Base-by-base conservation (phyloP, 176 grass and related monocot genomes). In the Eragrostis nindensis region DNA sequence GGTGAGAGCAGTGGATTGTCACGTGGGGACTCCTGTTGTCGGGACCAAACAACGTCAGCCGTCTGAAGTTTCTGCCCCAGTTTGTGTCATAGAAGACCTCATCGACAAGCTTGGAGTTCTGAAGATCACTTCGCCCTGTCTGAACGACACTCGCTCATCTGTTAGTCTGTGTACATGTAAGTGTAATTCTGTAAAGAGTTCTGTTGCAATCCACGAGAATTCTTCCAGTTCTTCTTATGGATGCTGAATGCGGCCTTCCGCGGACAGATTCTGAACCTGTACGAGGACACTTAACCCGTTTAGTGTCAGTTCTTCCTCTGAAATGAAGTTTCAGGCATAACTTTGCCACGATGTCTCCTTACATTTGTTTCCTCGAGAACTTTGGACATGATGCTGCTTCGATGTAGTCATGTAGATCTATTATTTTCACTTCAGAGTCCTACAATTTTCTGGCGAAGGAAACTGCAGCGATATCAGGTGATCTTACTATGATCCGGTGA, bases 271-370 rank as follows among this genome's bases (percentile, higher is more conserved):
- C 59, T 70, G 26, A 66, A 74, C 8, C 57, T 68, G 42, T 84
- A 54, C 11, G 59, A 74, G 71, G 12, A 76, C 68, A 68, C 24
- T 45, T 38, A 27, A 70, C 41, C 41, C 17, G 68, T 39, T 49
- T 44, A 2, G 18, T 68, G 30, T 2, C 47, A 6, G 30, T 36
- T 43, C 3, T 38, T n/a, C 26, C 21, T 8, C 29, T 50, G 25
- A 41, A 74, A 49, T 27, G 32, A 65, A 65, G 46, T 24, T 73
- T 73, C 24, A 24, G 49, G 12, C 29, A 38, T 38, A 18, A 26
- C 7, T 4, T 4, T 36, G 71, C 11, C 17, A 54, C 5, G 71
- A 8, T 54, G 27, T 5, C 5, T 0, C 27, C 16, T 8, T 22
- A 16, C 42, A 29, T 70, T 27, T 29, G 1, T 29, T 13, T 47